phyloP scores from a whole-genome alignment of 1,139 yeast genomes.

The Saccharomyces uvarum region DNA sequence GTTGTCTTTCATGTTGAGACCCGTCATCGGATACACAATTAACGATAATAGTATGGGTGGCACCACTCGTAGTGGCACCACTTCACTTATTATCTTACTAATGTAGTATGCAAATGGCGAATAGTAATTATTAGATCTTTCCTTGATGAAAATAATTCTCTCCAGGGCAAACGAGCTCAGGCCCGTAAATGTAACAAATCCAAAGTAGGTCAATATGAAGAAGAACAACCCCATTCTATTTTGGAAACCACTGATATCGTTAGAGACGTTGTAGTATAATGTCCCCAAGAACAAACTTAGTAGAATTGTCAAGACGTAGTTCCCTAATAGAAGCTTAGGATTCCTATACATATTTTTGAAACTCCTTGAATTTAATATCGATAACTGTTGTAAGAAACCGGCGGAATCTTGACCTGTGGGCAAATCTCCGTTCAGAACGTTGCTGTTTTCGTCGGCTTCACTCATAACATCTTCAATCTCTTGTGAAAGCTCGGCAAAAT shows the following conservation, averaged over 20 bases:
- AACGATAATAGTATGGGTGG: constrained; percentile 83
- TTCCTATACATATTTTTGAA: constrained; percentile 88
- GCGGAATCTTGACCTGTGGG: constrained; percentile 39
- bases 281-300: constrained; percentile 83
- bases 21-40: constrained; percentile 86
- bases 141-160: constrained; percentile 80
- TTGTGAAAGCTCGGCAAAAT: constrained; percentile 41
- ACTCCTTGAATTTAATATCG: constrained; percentile 71
- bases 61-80: constrained; percentile 76
- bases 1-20: constrained; percentile 67
- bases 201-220: constrained; percentile 82
- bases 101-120: constrained; percentile 76
- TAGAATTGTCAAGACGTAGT: constrained; percentile 66
- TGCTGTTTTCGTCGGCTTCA: constrained; percentile 11
- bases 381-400: constrained; percentile 51
- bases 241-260: constrained; percentile 93
- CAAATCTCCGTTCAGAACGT: constrained; percentile 34
- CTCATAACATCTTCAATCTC: constrained; percentile 40
- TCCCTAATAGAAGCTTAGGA: constrained; percentile 76
- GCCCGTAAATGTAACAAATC: constrained; percentile 88
- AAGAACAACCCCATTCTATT: constrained; percentile 89
- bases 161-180: constrained; percentile 82
- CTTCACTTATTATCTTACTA: constrained; percentile 82
- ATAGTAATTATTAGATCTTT: constrained; percentile 89
- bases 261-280: constrained; percentile 69